Evolutionary conservation across 768 basidiomycete species (phyloP), one percentile per base, ranked within the genome.

Genomic region (Tylopilus cervinicoccineus): DNA sequence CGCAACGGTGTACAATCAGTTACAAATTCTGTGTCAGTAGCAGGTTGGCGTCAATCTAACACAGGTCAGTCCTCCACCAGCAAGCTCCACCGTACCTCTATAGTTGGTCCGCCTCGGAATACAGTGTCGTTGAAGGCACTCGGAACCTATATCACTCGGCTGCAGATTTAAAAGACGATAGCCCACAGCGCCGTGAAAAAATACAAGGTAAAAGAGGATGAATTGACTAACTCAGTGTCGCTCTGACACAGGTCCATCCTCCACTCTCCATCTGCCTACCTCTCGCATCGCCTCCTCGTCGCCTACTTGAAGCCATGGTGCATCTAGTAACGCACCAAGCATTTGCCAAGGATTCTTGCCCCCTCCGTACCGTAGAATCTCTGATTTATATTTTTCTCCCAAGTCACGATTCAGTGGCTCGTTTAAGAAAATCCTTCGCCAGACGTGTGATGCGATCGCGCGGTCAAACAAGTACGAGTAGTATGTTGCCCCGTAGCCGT

Each of bases 391-490:
- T 65, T 74, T 81, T 62, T 97, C 93, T 0, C 96, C 96, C 2
- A 78, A 73, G 29, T 77, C 78, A 14, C 95, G 72, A 45, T 76
- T 74, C 14, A 97, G 66, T 0, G 91, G 88, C 37, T 88, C 75
- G 0, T 56, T 51, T 9, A 73, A 70, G 59, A 98, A 98, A 0
- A 95, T 71, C 10, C 80, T 77, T 10, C 72, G 66, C 88, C 91
- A 99, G 0, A 97, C 85, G n/a, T 87, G 79, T 6, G 88, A 88
- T 0, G 96, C 95, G 50, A 99, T 96, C 5, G 93, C 93, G 5
- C 94, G 83, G 56, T 98, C 96, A 56, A 99, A 94, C 12, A 97
- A 76, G 63, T 99, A 99, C 4, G 93, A 93, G 60, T 99, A 99
- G 64, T 99, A 99, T 0, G 93, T 96, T 13, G 95, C 93, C 6